These are phyloP conservation scores for Candida ipomoeae DNA, from an alignment of 805 yeast species.

Conservation along the genomic window DNA sequence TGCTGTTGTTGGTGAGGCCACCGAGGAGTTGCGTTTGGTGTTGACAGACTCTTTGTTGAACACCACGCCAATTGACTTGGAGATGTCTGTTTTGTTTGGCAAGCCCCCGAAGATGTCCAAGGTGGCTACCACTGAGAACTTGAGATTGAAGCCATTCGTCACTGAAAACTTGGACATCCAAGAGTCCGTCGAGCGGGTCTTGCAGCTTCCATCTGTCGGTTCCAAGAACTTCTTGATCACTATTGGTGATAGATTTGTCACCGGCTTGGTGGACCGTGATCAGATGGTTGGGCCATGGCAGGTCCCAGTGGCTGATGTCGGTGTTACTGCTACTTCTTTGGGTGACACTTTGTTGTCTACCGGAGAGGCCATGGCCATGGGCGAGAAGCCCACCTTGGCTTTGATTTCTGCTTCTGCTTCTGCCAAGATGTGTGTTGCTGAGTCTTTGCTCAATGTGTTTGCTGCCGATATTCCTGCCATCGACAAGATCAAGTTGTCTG, in stretches of 20 bases:
- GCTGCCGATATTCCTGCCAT: slow-evolving; percentile 85
- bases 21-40: slow-evolving; percentile 75
- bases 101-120: slow-evolving; percentile 96
- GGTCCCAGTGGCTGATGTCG: slow-evolving; percentile 97
- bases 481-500: slow-evolving; percentile 78
- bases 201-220: slow-evolving; percentile 90
- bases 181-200: slow-evolving; percentile 76
- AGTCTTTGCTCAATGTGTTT: slow-evolving; percentile 77
- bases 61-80: slow-evolving; percentile 90
- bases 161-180: slow-evolving; percentile 36
- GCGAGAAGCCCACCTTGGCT: slow-evolving; percentile 91
- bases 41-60: slow-evolving; percentile 74
- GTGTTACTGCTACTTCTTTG: slow-evolving; percentile 87
- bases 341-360: slow-evolving; percentile 66
- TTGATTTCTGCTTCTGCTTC: slow-evolving; percentile 84
- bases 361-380: slow-evolving; percentile 99
- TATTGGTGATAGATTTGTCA: slow-evolving; percentile 97
- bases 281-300: slow-evolving; percentile 99
- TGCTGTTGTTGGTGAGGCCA: slow-evolving; percentile 94
- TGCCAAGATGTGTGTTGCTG: slow-evolving; percentile 94
- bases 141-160: slow-evolving; percentile 42
- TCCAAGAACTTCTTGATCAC: slow-evolving; percentile 92
- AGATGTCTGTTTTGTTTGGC: slow-evolving; percentile 92
- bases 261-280: slow-evolving; percentile 95
- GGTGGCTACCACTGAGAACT: slow-evolving; percentile 58